These are phyloP conservation scores for Penicillium decumbens DNA, from an alignment of 2,329 filamentous ascomycete genomes.

Conservation along the genomic window DNA sequence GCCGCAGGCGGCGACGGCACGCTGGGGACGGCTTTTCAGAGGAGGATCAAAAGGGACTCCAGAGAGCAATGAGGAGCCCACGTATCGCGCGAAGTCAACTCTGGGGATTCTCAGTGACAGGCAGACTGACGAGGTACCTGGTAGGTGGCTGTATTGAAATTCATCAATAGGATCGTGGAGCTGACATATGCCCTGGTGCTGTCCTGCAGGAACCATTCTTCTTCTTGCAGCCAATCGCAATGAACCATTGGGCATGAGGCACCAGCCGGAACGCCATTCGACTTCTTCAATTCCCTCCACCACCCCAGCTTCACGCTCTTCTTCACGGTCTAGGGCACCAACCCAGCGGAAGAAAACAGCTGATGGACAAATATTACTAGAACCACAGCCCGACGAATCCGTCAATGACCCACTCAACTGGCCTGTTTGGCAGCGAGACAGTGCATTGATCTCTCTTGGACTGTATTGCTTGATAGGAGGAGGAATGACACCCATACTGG, in stretches of 20 bases:
- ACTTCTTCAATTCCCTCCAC: conserved; percentile 51
- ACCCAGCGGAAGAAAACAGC: conserved; percentile 65
- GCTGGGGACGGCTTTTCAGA: conserved; percentile 22
- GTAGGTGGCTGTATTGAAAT: conserved; percentile 45
- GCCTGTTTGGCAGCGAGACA: conserved; percentile 74
- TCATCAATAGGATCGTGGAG: background rate
- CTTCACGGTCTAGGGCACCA: conserved; percentile 30
- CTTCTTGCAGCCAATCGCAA: conserved; percentile 58
- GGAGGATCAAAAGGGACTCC: conserved; percentile 1
- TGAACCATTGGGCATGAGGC: conserved; percentile 57
- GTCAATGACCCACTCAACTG: conserved; percentile 90
- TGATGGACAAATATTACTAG: conserved; percentile 78
- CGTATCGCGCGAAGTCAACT: conserved; percentile 47
- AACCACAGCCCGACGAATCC: conserved; percentile 88
- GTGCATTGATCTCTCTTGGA: conserved; percentile 73
- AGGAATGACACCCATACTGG: conserved; percentile 84
- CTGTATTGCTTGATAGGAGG: conserved; percentile 92
- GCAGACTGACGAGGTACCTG: conserved; percentile 80
- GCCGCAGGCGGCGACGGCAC: conserved; percentile 1
- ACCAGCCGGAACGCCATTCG: conserved; percentile 59
- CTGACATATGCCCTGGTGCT: conserved; percentile 1
- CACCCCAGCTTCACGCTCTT: conserved; percentile 39
- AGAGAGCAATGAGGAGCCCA: conserved; percentile 14
- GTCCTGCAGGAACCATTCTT: conserved; percentile 53
- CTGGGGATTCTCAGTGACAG: conserved; percentile 80